phyloP scores from a whole-genome alignment of 768 basidiomycete species.

The Boletus pseudopeckii region DNA sequence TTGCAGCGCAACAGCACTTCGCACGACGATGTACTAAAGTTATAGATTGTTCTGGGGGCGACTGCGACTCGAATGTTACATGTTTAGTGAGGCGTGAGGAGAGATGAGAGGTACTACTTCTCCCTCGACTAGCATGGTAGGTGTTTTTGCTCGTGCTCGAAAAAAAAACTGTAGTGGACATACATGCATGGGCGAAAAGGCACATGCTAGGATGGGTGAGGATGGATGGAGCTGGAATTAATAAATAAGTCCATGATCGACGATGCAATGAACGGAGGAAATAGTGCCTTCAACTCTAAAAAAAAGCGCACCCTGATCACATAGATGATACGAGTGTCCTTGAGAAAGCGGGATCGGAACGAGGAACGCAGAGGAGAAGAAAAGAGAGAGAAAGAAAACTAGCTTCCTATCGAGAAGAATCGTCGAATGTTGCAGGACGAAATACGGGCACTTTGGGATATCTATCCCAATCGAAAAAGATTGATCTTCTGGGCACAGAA shows the following conservation, averaged over 20 bases:
- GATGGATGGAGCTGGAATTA: background rate
- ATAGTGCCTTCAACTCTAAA: slow-evolving; percentile 1
- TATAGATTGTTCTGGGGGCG: too few relatives aligned
- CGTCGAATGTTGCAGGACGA: background rate
- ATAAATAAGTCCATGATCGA: slow-evolving; percentile 21
- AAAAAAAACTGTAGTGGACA: background rate
- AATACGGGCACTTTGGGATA: background rate
- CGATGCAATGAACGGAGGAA: slow-evolving; percentile 9
- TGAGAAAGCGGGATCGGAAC: background rate
- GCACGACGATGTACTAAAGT: too few relatives aligned
- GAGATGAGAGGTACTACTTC: too few relatives aligned
- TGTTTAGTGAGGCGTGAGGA: too few relatives aligned
- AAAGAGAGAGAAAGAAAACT: background rate
- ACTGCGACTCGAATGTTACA: too few relatives aligned
- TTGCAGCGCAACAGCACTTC: too few relatives aligned
- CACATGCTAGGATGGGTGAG: background rate
- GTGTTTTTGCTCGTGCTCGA: too few relatives aligned
- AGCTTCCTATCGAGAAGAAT: background rate
- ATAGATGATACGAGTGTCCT: slow-evolving; percentile 7
- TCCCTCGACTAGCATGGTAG: too few relatives aligned
- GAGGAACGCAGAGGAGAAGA: background rate
- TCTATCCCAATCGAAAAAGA: background rate
- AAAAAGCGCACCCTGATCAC: background rate
- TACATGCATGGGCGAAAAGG: background rate
- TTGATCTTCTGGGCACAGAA: background rate